Percentiles rank a stretch among this genome's conserved stretches.
These are phyloP conservation scores for Schizothecium vesticola DNA, from an alignment of 495 filamentous ascomycete species.

Conservation along the genomic window DNA sequence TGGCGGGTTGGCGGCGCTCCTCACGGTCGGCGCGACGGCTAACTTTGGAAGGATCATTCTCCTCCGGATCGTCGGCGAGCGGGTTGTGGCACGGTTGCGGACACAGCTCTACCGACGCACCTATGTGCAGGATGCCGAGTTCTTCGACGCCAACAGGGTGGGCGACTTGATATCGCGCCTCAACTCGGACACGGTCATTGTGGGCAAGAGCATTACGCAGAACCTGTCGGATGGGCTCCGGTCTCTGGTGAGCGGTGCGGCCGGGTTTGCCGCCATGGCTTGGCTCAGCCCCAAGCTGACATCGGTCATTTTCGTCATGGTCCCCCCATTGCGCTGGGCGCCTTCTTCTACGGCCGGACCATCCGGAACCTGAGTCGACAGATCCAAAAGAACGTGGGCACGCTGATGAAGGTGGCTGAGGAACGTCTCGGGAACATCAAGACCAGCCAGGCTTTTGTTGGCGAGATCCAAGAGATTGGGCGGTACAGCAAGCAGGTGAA, in stretches of 20 bases:
- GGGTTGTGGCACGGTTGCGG: constrained; percentile 83
- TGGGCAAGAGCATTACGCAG: constrained; percentile 96
- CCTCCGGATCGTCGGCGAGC: constrained; percentile 89
- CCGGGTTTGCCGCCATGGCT: constrained; percentile 85
- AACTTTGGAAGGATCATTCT: constrained; percentile 95
- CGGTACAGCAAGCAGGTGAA: constrained; percentile 89
- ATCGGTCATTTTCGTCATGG: constrained; percentile 74
- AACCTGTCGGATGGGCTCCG: constrained; percentile 93
- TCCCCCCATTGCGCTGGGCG: constrained; percentile 89
- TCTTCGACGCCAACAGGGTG: constrained; percentile 96
- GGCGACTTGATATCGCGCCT: constrained; percentile 93
- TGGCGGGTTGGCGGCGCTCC: constrained; percentile 32
- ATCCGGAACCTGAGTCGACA: constrained; percentile 83
- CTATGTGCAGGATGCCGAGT: constrained; percentile 92
- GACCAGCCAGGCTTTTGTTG: constrained; percentile 92
- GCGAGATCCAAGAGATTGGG: constrained; percentile 80
- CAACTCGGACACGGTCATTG: constrained; percentile 92
- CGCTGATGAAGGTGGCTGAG: constrained; percentile 92
- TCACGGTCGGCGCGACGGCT: constrained; percentile 47
- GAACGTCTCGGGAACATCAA: constrained; percentile 92
- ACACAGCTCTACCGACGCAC: constrained; percentile 87
- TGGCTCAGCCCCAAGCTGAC: constrained; percentile 91
- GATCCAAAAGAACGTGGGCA: constrained; percentile 88
- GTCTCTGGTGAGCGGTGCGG: constrained; percentile 77
- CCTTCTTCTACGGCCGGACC: constrained; percentile 82